Percentiles rank a stretch among this genome's conserved stretches.
These are phyloP conservation scores for Coelastrella sp. DNA, from an alignment of 139 green algal genomes.

Conservation along the genomic window DNA sequence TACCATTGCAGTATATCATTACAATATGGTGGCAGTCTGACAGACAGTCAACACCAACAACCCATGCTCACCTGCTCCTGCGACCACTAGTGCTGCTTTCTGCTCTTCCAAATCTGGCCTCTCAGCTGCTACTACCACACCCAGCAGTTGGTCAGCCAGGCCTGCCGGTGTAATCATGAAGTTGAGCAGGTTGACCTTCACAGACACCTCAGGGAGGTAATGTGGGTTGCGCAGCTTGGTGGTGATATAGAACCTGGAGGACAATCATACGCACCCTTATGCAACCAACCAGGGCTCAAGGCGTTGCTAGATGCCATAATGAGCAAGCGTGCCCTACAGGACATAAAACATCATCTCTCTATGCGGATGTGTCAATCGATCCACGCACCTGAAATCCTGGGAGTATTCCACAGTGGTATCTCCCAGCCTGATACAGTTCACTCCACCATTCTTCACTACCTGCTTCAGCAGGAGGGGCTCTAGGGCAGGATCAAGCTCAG, in stretches of 20 bases:
- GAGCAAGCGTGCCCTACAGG: background rate
- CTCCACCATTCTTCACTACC: constrained; percentile 79
- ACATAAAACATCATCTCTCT: background rate
- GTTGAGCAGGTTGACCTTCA: constrained; percentile 82
- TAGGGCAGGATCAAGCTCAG: constrained; percentile 80
- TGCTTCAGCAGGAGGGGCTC: constrained; percentile 86
- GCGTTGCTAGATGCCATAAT: background rate
- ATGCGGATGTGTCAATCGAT: background rate
- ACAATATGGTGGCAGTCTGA: too few relatives aligned
- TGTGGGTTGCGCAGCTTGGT: constrained; percentile 81
- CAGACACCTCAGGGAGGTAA: constrained; percentile 78
- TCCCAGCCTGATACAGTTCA: constrained; percentile 76
- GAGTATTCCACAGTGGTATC: constrained; percentile 79
- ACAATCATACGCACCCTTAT: background rate
- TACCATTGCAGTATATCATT: background rate
- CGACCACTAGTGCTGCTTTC: constrained; percentile 74
- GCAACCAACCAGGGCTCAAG: background rate
- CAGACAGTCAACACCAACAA: background rate
- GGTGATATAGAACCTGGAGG: constrained; percentile 84
- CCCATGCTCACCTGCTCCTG: constrained; percentile 23
- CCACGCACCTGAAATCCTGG: constrained; percentile 66
- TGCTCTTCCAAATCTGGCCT: constrained; percentile 85
- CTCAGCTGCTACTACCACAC: constrained; percentile 80
- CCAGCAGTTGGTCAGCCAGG: constrained; percentile 83
- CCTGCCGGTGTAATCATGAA: constrained; percentile 87